Evolutionary conservation across 495 filamentous ascomycete genomes (phyloP).

Genomic region (Penicillium pulvis): DNA sequence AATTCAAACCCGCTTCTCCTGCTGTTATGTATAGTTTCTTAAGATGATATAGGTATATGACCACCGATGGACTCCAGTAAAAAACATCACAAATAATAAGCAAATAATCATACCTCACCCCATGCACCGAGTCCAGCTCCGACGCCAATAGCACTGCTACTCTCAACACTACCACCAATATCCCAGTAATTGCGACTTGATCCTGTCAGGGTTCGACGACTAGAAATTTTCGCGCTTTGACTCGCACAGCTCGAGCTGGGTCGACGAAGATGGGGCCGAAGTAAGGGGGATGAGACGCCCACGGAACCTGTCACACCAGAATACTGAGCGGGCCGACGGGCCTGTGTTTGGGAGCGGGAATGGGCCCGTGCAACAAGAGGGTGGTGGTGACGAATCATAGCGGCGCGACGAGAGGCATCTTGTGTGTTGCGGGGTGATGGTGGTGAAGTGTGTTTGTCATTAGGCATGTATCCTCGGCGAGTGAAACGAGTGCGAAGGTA

Average conservation of each 20-base stretch:
- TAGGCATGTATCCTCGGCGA: slow-evolving; percentile 39
- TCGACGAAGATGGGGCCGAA: slow-evolving; percentile 51
- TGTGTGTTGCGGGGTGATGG: slow-evolving; percentile 49
- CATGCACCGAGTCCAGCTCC: slow-evolving; percentile 69
- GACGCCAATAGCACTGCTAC: slow-evolving; percentile 64
- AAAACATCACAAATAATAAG: background rate
- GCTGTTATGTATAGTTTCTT: background rate
- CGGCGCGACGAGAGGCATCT: slow-evolving; percentile 74
- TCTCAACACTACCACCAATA: slow-evolving; percentile 75
- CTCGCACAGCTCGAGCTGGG: slow-evolving; percentile 73
- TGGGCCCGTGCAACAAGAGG: slow-evolving; percentile 69
- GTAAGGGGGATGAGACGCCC: slow-evolving; percentile 43
- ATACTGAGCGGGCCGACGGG: slow-evolving; percentile 53
- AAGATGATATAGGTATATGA: background rate
- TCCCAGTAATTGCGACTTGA: slow-evolving; percentile 87
- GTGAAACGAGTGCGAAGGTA: slow-evolving; percentile 79
- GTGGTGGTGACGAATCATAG: slow-evolving; percentile 81
- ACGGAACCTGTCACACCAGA: slow-evolving; percentile 46
- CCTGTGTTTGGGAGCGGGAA: slow-evolving; percentile 48
- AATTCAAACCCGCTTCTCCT: background rate
- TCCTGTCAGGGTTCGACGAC: slow-evolving; percentile 51
- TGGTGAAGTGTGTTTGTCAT: slow-evolving; percentile 33
- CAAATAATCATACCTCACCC: slow-evolving; percentile 61
- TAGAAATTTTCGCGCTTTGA: slow-evolving; percentile 70
- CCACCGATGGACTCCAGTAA: background rate